These are phyloP conservation scores for Ceratobasidium sp. DNA, from an alignment of 1,284 basidiomycete genomes.

Conservation along the genomic window DNA sequence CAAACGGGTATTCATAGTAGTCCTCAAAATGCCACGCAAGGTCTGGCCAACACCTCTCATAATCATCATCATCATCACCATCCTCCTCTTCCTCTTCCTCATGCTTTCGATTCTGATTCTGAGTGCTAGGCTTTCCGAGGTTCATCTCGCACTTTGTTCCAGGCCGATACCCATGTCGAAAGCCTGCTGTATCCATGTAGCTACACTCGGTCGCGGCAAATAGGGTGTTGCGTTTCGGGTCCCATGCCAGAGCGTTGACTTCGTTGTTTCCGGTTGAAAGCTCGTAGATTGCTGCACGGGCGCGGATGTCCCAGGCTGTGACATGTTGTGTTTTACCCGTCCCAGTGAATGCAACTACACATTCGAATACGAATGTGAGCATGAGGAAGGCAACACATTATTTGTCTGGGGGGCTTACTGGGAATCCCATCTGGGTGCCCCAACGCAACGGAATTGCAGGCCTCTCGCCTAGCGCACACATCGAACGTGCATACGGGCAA, in stretches of 20 bases:
- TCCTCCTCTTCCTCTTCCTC: slow-evolving; percentile 32
- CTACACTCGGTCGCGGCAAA: slow-evolving; percentile 39
- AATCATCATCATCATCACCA: slow-evolving; percentile 28
- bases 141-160: not conserved
- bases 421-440: slow-evolving; percentile 23
- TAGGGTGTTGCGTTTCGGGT: slow-evolving; percentile 10
- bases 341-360: slow-evolving; percentile 28
- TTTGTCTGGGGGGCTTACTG: not conserved
- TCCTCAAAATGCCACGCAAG: slow-evolving; percentile 35
- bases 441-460: not conserved
- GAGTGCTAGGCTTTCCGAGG: not conserved
- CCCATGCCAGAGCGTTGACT: slow-evolving; percentile 35
- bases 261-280: slow-evolving; percentile 40
- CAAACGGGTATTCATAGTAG: slow-evolving; percentile 36
- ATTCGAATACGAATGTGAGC: not conserved
- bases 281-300: slow-evolving; percentile 31
- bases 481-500: slow-evolving; percentile 32
- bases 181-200: slow-evolving; percentile 25
- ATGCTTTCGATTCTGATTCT: not conserved
- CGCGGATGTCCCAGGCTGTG: slow-evolving; percentile 39
- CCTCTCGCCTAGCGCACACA: not conserved
- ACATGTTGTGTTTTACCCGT: slow-evolving; percentile 14
- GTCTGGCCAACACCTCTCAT: slow-evolving; percentile 31
- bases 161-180: slow-evolving; percentile 39
- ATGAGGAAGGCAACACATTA: not conserved